These are phyloP conservation scores for Colletotrichum chlorophyti DNA, from an alignment of 2,329 filamentous ascomycete species.

Conservation along the genomic window DNA sequence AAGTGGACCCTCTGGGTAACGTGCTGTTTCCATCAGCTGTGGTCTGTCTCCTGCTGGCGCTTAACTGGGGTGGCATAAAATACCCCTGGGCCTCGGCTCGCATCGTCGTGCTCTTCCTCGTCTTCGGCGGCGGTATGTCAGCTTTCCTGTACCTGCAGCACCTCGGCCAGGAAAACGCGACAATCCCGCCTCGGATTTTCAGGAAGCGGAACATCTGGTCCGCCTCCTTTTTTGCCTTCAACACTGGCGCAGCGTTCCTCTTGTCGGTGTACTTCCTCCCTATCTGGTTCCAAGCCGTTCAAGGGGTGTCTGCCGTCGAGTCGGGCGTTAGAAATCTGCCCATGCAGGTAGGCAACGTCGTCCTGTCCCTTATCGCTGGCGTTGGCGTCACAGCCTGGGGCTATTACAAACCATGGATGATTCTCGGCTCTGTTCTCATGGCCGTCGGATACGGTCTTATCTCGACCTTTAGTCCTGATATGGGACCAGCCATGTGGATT, in stretches of 20 bases:
- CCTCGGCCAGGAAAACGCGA: conserved; percentile 48
- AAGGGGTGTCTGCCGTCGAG: conserved; percentile 44
- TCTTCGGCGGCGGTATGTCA: conserved; percentile 46
- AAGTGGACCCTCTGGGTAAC: conserved; percentile 36
- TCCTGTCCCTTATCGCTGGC: conserved; percentile 42
- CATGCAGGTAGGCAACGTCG: conserved; percentile 44
- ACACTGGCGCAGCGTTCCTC: conserved; percentile 42
- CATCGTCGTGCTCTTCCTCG: conserved; percentile 59
- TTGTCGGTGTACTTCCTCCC: conserved; percentile 47
- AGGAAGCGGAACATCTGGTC: conserved; percentile 47
- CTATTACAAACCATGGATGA: conserved; percentile 53
- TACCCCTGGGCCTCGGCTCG: conserved; percentile 56
- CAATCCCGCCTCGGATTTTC: conserved; percentile 50
- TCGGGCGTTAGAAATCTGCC: conserved; percentile 50
- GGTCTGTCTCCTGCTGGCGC: conserved; percentile 55
- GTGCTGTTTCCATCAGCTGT: conserved; percentile 43
- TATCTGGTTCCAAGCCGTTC: conserved; percentile 54
- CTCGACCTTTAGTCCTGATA: conserved; percentile 45
- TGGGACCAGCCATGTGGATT: conserved; percentile 46
- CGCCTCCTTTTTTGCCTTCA: conserved; percentile 42
- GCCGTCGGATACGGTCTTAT: conserved; percentile 49
- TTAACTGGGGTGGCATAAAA: conserved; percentile 56
- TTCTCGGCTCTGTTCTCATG: conserved; percentile 41
- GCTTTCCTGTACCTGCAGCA: conserved; percentile 46
- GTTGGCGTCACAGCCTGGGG: conserved; percentile 45